Base-by-base conservation (phyloP, 257 asterid genomes). In the Lithospermum erythrorhizon region DNA sequence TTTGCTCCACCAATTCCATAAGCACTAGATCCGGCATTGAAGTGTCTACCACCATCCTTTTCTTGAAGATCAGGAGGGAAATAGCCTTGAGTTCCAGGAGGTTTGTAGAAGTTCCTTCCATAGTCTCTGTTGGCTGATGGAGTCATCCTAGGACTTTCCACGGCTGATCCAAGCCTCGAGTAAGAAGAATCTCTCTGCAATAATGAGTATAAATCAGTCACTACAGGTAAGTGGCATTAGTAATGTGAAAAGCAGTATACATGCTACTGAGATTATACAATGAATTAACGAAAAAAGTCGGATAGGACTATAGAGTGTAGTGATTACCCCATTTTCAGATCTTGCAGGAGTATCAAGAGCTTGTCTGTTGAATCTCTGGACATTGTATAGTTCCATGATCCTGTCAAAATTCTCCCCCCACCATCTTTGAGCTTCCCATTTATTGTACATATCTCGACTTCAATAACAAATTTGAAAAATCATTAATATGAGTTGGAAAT, bases 391-490 rank as follows among this genome's bases (percentile, higher is more conserved):
- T 83, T 88, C 96, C 94, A 85, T 85, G 64, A 88, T 85, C 58
- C 90, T 71, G 61, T 88, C 96, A 49, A 78, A 88, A 41, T 88
- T 88, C 66, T 88, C 96, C 1, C 83, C 95, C 95, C 95, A 85
- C 96, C 95, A 85, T 65, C 90, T 75, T 62, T 88, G 96, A 49
- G 95, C 96, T 83, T 88, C 81, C 90, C 93, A 85, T 65, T 83
- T 88, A 78, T 82, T 71, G 67, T 85, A 88, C 88, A 83, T 83
- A 61, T 88, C 96, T 37, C 96, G 94, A 79, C 96, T 88, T 58
- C 76, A 69, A 65, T 58, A 63, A 7, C 57, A 61, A 62, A 45
- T 20, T 54, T 16, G 21, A 23, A 59, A 58, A 45, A 61, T 69
- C 20, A 37, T 61, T 45, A 62, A 59, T 57, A 64, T 63, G 37